Percentiles rank a stretch among this genome's conserved stretches.
These are phyloP conservation scores for Talaromyces sp. DNA, from an alignment of 2,329 filamentous ascomycete genomes.

Conservation along the genomic window DNA sequence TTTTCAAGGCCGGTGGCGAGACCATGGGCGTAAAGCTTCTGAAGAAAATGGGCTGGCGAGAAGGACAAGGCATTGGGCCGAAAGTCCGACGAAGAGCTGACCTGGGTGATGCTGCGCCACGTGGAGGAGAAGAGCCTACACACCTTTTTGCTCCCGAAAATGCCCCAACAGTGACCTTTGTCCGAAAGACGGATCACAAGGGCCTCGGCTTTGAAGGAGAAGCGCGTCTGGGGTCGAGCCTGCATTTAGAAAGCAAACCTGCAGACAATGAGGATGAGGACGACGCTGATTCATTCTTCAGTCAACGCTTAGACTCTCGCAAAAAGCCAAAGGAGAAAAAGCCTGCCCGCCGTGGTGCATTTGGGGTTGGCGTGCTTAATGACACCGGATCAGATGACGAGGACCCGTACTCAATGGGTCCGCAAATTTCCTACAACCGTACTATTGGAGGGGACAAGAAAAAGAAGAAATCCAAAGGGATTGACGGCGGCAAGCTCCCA, in stretches of 20 bases:
- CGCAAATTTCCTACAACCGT: conserved; percentile 81
- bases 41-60: conserved; percentile 91
- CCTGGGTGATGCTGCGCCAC: conserved; percentile 51
- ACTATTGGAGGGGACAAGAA: conserved; percentile 77
- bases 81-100: conserved; percentile 73
- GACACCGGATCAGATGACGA: conserved; percentile 94
- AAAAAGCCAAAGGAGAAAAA: conserved; percentile 50
- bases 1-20: conserved; percentile 69
- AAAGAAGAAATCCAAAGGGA: conserved; percentile 53
- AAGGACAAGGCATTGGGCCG: conserved; percentile 87
- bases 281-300: conserved; percentile 32
- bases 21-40: conserved; percentile 83
- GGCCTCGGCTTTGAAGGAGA: conserved; percentile 45
- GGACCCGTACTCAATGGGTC: conserved; percentile 87
- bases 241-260: conserved; percentile 20
- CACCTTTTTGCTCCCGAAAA: conserved; percentile 87
- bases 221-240: conserved; percentile 24
- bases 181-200: conserved; percentile 42
- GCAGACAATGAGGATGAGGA: conserved; percentile 22
- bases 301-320: conserved; percentile 26
- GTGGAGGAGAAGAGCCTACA: conserved; percentile 40
- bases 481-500: conserved; percentile 29
- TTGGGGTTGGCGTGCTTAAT: conserved; percentile 85
- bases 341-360: conserved; percentile 57
- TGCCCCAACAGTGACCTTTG: conserved; percentile 55